Base-by-base conservation (phyloP, 2,329 filamentous ascomycete species). In the Botrytis hyacinthi region DNA sequence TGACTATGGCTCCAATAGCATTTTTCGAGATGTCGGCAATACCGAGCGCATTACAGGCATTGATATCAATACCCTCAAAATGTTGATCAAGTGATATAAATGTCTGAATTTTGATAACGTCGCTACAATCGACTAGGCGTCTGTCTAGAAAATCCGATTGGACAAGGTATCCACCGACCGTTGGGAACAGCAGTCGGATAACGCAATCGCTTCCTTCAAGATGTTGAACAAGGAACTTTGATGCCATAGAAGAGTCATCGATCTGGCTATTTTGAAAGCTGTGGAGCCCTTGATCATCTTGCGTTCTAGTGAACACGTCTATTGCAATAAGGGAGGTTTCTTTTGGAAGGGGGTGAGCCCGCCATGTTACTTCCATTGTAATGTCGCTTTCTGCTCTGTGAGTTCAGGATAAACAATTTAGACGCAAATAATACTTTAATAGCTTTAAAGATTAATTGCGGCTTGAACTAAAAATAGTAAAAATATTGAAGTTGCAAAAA, bases 271-370 rank as follows among this genome's bases (percentile, higher is more conserved):
- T 16, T n/a, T 42, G 35, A 42, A 42, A 63, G 37, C 37, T 26
- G 16, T 10, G 60, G 26, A 18, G 60, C 60, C 5, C 26, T 63
- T 42, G 26, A n/a, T 40, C 60, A 42, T 42, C 37, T 29, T 40
- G 37, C 40, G n/a, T 63, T 63, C 37, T 63, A 42, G 16, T 29
- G 26, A 63, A 63, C 14, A 63, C 60, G 16, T 63, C 60, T 42
- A 63, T n/a, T 37, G 40, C 37, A 63, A 63, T n/a, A 40, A 63
- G 60, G 8, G 60, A 63, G 9, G 59, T 61, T 61, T 63, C 37
- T n/a, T 44, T 40, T 29, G 37, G 60, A n/a, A 63, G 60, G 37
- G 29, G 26, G 60, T 20, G 16, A 63, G 26, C 60, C 8, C 14
- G 26, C 60, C 60, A 63, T 42, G 35, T 18, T 16, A 44, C 37